Evolutionary conservation across 2,329 filamentous ascomycete species (phyloP).

Genomic region (Gnomoniopsis sp.): DNA sequence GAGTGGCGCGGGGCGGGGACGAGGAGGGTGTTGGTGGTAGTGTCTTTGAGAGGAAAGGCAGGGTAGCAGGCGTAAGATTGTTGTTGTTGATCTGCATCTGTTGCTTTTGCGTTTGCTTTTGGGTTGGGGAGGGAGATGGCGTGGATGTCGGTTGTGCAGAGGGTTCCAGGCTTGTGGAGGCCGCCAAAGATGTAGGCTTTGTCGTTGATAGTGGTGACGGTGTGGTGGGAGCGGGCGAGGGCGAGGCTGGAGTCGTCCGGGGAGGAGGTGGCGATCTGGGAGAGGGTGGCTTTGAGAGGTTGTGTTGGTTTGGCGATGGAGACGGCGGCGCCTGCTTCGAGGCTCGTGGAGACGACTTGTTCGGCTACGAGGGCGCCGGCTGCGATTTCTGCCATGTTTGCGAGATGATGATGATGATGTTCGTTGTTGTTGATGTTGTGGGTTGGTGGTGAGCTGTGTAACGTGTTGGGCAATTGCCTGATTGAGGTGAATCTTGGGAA

Average conservation of each 20-base stretch:
- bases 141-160: constrained; percentile 49
- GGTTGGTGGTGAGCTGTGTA: no score
- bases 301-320: constrained; percentile 49
- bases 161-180: constrained; percentile 31
- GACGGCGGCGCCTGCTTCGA: constrained; percentile 38
- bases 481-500: no score
- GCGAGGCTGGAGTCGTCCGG: constrained; percentile 28
- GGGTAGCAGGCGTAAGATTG: constrained; percentile 30
- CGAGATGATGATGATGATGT: not conserved
- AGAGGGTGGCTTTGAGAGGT: constrained; percentile 47
- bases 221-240: constrained; percentile 47
- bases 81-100: no score
- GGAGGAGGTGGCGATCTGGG: constrained; percentile 38
- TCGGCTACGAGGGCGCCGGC: constrained; percentile 37
- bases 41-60: constrained; percentile 26
- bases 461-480: no score
- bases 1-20: constrained; percentile 31
- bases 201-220: constrained; percentile 48
- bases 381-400: constrained; percentile 37
- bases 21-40: constrained; percentile 23
- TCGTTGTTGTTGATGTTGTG: not conserved
- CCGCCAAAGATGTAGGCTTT: constrained; percentile 57
- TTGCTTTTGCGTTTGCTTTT: constrained; percentile 19
- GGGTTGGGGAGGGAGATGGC: constrained; percentile 46
- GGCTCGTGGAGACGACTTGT: constrained; percentile 36